Evolutionary conservation across 306 rosid genomes (phyloP), one percentile per base, ranked within the genome.

Genomic region (Rosa chinensis): DNA sequence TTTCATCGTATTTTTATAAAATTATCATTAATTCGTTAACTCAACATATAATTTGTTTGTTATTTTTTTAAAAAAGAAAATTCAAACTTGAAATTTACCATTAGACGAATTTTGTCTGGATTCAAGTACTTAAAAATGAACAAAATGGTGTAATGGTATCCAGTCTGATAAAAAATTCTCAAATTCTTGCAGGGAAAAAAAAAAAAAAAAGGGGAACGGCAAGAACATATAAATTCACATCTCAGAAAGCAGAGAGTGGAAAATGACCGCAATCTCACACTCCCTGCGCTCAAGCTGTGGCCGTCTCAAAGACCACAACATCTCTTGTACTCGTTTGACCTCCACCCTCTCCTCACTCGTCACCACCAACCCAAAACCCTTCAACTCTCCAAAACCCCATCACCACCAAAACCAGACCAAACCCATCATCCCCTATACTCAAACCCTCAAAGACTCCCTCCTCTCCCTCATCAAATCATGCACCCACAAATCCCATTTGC

Each of bases 401-500:
- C 81, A 18, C 18, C 72, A 73, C 72, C 72, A 80, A 53, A 80
- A 70, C 68, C 84, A 72, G 45, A 48, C 86, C 10, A 42, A 50
- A 52, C 74, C 73, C 78, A 35, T 77, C 72, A 12, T 6, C 10
- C 8, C 83, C 7, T 49, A n/a, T 20, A 10, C 71, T 69, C 83
- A 53, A 79, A 72, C 43, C 49, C 78, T 64, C 10, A 78, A 71
- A 72, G 77, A 88, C 43, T 78, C 23, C 0, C 61, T 90, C 14
- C 78, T 88, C 82, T 87, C 87, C 45, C 75, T 86, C 71, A 77
- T 94, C 32, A 84, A 89, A 84, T 89, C 88, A 39, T 80, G 86
- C 77, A 69, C 89, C 69, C 72, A 45, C 0, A 88, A 74, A 59
- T 39, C 86, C 82, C 91, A 87, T 12, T 80, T 94, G 81, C 88